These are phyloP conservation scores for Schizophyllum amplum DNA, from an alignment of 1,284 basidiomycete genomes.

Conservation along the genomic window DNA sequence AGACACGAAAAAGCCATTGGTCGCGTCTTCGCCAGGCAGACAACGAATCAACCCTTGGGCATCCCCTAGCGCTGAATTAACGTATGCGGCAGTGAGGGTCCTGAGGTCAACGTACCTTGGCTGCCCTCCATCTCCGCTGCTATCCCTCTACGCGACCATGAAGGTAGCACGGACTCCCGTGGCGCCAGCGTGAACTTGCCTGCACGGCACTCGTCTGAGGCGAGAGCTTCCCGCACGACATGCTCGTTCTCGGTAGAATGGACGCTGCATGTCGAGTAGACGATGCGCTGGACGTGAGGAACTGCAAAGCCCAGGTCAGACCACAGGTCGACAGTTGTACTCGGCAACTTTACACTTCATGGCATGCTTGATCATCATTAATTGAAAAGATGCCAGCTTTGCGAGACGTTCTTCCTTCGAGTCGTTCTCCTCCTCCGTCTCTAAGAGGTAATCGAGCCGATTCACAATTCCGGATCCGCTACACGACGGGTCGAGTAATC, in stretches of 20 bases:
- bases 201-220: slow-evolving; percentile 54
- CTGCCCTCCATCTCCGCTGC: slow-evolving; percentile 44
- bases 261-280: slow-evolving; percentile 95
- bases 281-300: slow-evolving; percentile 67
- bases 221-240: slow-evolving; percentile 57
- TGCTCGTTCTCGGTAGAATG: slow-evolving; percentile 88
- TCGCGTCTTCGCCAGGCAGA: slow-evolving; percentile 76
- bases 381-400: slow-evolving; percentile 82
- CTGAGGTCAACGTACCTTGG: neutral
- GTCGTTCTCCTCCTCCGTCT: slow-evolving; percentile 49
- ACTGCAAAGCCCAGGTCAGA: too few relatives aligned
- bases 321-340: too few relatives aligned
- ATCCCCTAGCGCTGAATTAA: slow-evolving; percentile 30
- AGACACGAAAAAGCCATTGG: slow-evolving; percentile 93
- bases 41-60: slow-evolving; percentile 77
- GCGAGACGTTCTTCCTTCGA: slow-evolving; percentile 52
- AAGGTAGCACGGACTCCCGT: slow-evolving; percentile 57
- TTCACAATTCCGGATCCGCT: slow-evolving; percentile 91
- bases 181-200: slow-evolving; percentile 64
- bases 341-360: too few relatives aligned
- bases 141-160: slow-evolving; percentile 75
- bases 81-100: slow-evolving; percentile 2
- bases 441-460: slow-evolving; percentile 78
- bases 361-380: slow-evolving; percentile 91
- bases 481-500: slow-evolving; percentile 88